Conservation (phyloP, 108 stramenopile genomes). For the Mediolabrus comicus region DNA sequence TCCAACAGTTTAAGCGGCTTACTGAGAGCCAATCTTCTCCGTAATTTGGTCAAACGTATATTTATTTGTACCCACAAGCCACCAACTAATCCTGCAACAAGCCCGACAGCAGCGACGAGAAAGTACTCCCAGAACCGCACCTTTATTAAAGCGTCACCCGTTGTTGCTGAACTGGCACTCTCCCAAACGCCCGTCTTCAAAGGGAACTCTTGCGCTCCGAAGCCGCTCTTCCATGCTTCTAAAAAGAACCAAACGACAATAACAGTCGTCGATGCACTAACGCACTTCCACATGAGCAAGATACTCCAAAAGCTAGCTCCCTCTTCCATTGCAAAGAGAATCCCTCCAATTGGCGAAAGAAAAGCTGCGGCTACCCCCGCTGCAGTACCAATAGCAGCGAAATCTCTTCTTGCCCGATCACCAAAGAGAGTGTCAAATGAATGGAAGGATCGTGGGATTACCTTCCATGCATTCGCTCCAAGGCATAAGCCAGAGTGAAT, state of each 20-base stretch:
- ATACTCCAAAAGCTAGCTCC: constrained; percentile 81
- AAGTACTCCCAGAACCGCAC: constrained; percentile 61
- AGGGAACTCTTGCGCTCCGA: constrained; percentile 51
- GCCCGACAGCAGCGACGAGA: constrained; percentile 75
- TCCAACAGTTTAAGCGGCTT: constrained; percentile 46
- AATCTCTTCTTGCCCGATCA: constrained; percentile 70
- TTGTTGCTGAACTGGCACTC: constrained; percentile 34
- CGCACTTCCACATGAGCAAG: constrained; percentile 78
- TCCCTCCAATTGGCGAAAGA: constrained; percentile 87
- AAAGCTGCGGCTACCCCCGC: constrained; percentile 91
- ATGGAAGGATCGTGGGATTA: neutral
- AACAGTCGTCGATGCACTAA: constrained; percentile 80
- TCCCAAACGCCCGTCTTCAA: constrained; percentile 22
- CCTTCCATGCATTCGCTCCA: constrained; percentile 22
- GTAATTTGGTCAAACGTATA: constrained; percentile 43
- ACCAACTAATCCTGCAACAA: constrained; percentile 77
- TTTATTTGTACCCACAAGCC: constrained; percentile 52
- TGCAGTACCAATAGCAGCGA: constrained; percentile 82
- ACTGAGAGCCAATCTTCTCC: constrained; percentile 42
- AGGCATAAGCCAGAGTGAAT: constrained; percentile 61
- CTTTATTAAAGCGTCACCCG: neutral
- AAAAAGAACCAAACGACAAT: constrained; percentile 22
- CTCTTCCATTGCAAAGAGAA: constrained; percentile 86
- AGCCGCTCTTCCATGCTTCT: constrained; percentile 48
- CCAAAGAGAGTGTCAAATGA: constrained; percentile 40